Evolutionary conservation across 345 rosid genomes (phyloP).

Genomic region (Aquilaria yunnanensis): DNA sequence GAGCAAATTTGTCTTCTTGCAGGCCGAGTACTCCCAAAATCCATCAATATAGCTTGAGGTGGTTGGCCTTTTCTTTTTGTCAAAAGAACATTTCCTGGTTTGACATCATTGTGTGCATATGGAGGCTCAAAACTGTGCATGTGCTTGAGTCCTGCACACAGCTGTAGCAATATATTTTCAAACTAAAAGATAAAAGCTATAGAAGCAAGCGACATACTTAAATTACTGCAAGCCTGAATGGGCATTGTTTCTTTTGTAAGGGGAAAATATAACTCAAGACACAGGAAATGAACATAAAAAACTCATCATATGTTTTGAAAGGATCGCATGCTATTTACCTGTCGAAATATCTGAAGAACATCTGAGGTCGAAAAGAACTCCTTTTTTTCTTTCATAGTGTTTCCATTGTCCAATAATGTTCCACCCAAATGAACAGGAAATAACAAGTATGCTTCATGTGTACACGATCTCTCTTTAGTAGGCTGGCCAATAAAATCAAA

Average conservation of each 20-base stretch:
- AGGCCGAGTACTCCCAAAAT: slow-evolving; percentile 92
- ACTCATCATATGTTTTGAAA: slow-evolving; percentile 4
- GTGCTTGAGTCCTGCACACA: slow-evolving; percentile 95
- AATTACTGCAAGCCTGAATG: neutral
- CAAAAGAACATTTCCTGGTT: slow-evolving; percentile 90
- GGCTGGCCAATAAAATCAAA: slow-evolving; percentile 36
- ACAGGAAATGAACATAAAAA: slow-evolving; percentile 1
- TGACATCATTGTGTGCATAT: slow-evolving; percentile 98
- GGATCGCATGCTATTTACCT: slow-evolving; percentile 37
- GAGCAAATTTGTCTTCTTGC: slow-evolving; percentile 83
- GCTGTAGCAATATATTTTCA: slow-evolving; percentile 38
- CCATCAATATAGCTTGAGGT: slow-evolving; percentile 93
- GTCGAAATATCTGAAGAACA: slow-evolving; percentile 87
- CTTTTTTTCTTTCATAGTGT: slow-evolving; percentile 75
- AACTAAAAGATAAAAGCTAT: neutral
- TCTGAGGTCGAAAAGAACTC: slow-evolving; percentile 78
- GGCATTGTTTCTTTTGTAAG: neutral
- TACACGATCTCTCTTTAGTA: slow-evolving; percentile 72
- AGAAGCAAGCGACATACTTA: neutral
- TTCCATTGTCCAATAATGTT: slow-evolving; percentile 77
- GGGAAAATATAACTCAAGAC: neutral
- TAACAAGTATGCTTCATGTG: slow-evolving; percentile 89
- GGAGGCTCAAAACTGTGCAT: slow-evolving; percentile 94
- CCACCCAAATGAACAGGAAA: slow-evolving; percentile 99
- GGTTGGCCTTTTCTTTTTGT: slow-evolving; percentile 73